These are phyloP conservation scores for Halenospora varia DNA, from an alignment of 495 filamentous ascomycete species.

Conservation along the genomic window DNA sequence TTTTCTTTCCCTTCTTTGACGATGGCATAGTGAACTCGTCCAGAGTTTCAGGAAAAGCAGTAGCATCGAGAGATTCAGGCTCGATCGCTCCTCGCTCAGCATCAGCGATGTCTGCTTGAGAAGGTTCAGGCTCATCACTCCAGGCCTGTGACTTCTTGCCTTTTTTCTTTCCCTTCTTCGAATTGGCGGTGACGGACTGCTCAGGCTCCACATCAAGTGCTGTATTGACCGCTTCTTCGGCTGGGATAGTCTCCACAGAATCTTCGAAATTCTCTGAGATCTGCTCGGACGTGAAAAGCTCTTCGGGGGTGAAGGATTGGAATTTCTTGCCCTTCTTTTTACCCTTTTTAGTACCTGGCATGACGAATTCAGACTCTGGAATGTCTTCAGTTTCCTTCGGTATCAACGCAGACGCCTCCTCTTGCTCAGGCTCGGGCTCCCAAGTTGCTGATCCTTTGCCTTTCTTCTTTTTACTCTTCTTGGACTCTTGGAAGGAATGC, in stretches of 20 bases:
- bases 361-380: too few relatives aligned
- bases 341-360: too few relatives aligned
- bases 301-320: not conserved
- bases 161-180: slow-evolving; percentile 30
- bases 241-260: not conserved
- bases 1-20: too few relatives aligned
- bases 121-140: slow-evolving; percentile 14
- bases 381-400: too few relatives aligned
- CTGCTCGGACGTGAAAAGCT: not conserved
- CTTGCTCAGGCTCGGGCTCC: too few relatives aligned
- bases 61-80: not conserved
- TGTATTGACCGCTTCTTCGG: not conserved
- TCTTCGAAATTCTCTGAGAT: not conserved
- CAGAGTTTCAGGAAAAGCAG: too few relatives aligned
- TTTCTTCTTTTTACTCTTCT: too few relatives aligned
- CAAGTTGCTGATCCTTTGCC: too few relatives aligned
- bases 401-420: too few relatives aligned
- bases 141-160: slow-evolving; percentile 32
- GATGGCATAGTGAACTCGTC: too few relatives aligned
- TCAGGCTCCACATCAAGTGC: not conserved
- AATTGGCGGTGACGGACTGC: not conserved
- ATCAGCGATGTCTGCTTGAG: not conserved
- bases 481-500: too few relatives aligned
- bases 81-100: not conserved
- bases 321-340: not conserved